Base-by-base conservation (phyloP, 1,139 yeast genomes). In the Yamadazyma friedrichii region DNA sequence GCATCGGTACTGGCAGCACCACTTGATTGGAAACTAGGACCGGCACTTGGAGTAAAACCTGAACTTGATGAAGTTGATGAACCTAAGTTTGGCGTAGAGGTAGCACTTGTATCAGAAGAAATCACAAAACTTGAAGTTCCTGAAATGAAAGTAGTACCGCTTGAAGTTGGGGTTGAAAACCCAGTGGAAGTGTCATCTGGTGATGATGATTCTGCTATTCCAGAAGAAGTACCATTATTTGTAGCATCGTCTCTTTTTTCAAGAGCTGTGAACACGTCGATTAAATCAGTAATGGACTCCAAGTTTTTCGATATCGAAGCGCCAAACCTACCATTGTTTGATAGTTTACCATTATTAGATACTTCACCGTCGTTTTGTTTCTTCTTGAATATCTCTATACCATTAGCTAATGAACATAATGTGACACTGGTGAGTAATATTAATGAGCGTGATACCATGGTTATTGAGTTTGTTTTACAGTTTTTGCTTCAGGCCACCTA, bases 71-170 rank as follows among this genome's bases (percentile, higher is more conserved):
- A 37, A 37, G 48, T 45, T n/a, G 49, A 31, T 20, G 24, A 20
- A 20, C 24, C 8, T 20, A 8, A 20, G 8, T 17, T 22, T 25
- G 31, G 40, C 40, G 40, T 38, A 6, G 46, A 32, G 29, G 35
- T 41, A 35, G 40, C 44, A 39, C 44, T 31, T 26, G 45, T 41
- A 36, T 27, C 15, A 6, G 33, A 42, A 42, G 39, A 37, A 9
- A 46, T 33, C 30, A 36, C 41, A 33, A 42, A 46, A 38, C 44
- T 31, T 26, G 45, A 43, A 36, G 48, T 12, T 36, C 24, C 24
- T 20, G 24, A 20, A 20, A 5, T 20, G 8, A 20, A 20, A 5
- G 24, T 20, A 20, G 15, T 24, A n/a, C 17, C 17, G 17, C 35
- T 32, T 16, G 27, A 32, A 17, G 11, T 24, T n/a, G n/a, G n/a